phyloP scores from a whole-genome alignment of 257 asterid genomes.

The Lycium ferocissimum region DNA sequence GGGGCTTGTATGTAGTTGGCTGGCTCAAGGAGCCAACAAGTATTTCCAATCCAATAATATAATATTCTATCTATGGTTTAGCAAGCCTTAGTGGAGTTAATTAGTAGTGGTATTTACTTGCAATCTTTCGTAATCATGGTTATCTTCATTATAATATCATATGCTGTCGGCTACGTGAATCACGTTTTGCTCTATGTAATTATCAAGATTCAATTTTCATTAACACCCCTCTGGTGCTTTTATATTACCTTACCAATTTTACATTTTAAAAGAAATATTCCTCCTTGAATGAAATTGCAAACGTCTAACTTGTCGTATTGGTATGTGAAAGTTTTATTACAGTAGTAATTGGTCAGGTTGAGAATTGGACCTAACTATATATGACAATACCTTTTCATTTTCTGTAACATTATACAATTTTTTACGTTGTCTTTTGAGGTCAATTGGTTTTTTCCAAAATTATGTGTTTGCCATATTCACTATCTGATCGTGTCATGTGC shows the following conservation, averaged over 20 bases:
- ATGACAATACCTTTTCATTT: too few relatives aligned
- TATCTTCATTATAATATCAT: not conserved
- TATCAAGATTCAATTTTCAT: not conserved
- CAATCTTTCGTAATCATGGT: not conserved
- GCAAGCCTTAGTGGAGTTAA: not conserved
- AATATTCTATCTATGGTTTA: not conserved
- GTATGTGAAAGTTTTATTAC: too few relatives aligned
- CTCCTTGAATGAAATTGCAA: too few relatives aligned
- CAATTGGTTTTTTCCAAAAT: too few relatives aligned
- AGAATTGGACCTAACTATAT: too few relatives aligned
- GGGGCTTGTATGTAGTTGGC: not conserved
- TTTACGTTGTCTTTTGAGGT: too few relatives aligned
- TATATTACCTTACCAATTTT: not conserved
- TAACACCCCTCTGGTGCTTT: not conserved
- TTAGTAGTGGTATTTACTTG: constrained; percentile 3
- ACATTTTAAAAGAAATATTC: too few relatives aligned
- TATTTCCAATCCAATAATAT: not conserved
- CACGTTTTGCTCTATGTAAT: constrained; percentile 24
- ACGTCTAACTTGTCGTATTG: too few relatives aligned
- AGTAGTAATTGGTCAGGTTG: too few relatives aligned
- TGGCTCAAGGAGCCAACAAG: constrained; percentile 11
- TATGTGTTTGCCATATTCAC: too few relatives aligned
- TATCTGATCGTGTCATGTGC: too few relatives aligned
- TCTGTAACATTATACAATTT: too few relatives aligned
- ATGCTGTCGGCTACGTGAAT: constrained; percentile 35